Evolutionary conservation across 371 early-diverging fungal genomes (phyloP).

Genomic region (Rhizopus delemar): DNA sequence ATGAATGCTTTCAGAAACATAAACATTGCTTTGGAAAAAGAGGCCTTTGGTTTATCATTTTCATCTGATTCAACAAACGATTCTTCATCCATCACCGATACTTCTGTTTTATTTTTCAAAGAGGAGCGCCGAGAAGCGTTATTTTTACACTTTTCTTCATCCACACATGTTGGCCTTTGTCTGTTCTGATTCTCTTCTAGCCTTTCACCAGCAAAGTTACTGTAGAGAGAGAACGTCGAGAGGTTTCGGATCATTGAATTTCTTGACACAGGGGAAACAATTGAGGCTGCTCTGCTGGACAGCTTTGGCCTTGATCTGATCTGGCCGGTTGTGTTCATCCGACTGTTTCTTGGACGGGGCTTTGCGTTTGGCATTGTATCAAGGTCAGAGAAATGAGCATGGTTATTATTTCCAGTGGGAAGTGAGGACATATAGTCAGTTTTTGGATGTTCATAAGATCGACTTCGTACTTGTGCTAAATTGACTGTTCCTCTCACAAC

Average conservation of each 20-base stretch:
- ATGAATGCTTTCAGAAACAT: slow-evolving; percentile 78
- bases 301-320: slow-evolving; percentile 16
- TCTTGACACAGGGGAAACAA: slow-evolving; percentile 13
- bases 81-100: too few species aligned
- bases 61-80: background rate
- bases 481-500: slow-evolving; percentile 17
- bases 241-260: slow-evolving; percentile 28
- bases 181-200: slow-evolving; percentile 13
- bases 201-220: slow-evolving; percentile 40
- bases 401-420: background rate
- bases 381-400: slow-evolving; percentile 14
- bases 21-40: slow-evolving; percentile 69
- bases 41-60: slow-evolving; percentile 45
- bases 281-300: slow-evolving; percentile 19
- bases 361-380: slow-evolving; percentile 11
- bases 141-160: slow-evolving; percentile 17
- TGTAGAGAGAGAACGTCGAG: slow-evolving; percentile 32
- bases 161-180: slow-evolving; percentile 1
- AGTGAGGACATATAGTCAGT: background rate
- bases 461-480: slow-evolving; percentile 22
- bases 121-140: background rate
- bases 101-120: background rate
- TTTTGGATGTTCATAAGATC: slow-evolving; percentile 19
- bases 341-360: background rate
- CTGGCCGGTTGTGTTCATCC: slow-evolving; percentile 12